Percentiles rank a stretch among this genome's conserved stretches.
These are phyloP conservation scores for Ramaria sp. DNA, from an alignment of 768 basidiomycete genomes.

Conservation along the genomic window DNA sequence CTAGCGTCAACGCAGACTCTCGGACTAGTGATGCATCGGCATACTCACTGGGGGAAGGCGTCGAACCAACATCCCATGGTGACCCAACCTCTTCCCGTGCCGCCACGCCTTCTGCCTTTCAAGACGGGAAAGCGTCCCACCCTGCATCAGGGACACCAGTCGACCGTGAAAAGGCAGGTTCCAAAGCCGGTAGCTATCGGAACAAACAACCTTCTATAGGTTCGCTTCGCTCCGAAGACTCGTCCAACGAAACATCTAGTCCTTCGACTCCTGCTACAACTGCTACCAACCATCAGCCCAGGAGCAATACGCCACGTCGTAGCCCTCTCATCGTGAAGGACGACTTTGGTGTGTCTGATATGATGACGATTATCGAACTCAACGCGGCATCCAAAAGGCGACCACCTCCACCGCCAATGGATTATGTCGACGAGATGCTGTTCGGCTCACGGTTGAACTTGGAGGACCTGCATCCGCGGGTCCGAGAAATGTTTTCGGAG, in stretches of 20 bases:
- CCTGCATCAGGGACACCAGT: not conserved
- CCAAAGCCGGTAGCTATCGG: slow-evolving; percentile 5
- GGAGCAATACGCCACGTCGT: slow-evolving; percentile 26
- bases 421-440: slow-evolving; percentile 61
- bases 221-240: slow-evolving; percentile 2
- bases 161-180: not conserved
- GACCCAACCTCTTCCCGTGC: slow-evolving; percentile 23
- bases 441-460: slow-evolving; percentile 58
- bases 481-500: slow-evolving; percentile 59
- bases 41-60: slow-evolving; percentile 39
- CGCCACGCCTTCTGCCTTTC: slow-evolving; percentile 20
- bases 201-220: slow-evolving; percentile 5
- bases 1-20: slow-evolving; percentile 13
- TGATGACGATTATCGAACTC: slow-evolving; percentile 82
- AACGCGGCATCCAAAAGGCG: slow-evolving; percentile 32
- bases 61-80: not conserved
- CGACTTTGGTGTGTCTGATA: slow-evolving; percentile 77
- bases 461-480: slow-evolving; percentile 55
- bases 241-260: slow-evolving; percentile 4
- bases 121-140: slow-evolving; percentile 9
- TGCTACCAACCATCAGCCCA: slow-evolving; percentile 10
- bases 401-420: slow-evolving; percentile 28
- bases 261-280: slow-evolving; percentile 13
- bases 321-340: slow-evolving; percentile 49
- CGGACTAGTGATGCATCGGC: slow-evolving; percentile 31